Base-by-base conservation (phyloP, 176 grass and related monocot genomes). In the Zea luxurians region DNA sequence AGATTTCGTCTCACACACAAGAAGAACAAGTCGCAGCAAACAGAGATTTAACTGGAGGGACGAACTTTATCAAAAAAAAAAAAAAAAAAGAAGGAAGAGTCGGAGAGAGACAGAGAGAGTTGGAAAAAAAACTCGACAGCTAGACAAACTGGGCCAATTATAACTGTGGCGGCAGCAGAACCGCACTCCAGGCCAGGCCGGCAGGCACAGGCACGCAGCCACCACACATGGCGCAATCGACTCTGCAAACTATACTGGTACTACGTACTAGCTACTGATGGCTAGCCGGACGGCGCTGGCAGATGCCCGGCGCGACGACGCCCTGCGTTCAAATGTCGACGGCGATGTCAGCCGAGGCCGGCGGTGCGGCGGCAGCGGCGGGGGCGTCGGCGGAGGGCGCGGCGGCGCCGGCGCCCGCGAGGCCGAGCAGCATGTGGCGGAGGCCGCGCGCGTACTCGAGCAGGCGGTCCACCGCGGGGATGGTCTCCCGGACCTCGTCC, bases 371-470 rank as follows among this genome's bases (percentile, higher is more conserved):
- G 0, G 50, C 42, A 3, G 66, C 37, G 3, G 88, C 21, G 2
- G 75, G 0, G 5, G 67, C 2, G 38, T 4, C 37, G 10, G 38
- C 35, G 7, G 48, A 10, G 17, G 38, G 63, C 1, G 21, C 48
- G 2, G 6, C n/a, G 54, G 17, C 54, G 17, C 58, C 59, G 27
- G 40, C 64, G 5, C 67, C 71, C 5, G 80, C 73, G 60, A 88
- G 89, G 77, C 88, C 76, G 38, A 95, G 86, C 7, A 95, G 44
- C 89, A 95, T 89, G 68, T 91, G 81, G 17, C 92, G 80, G 43
- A 95, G 73, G 18, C 83, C 84, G 48, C 89, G 84, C 10, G 92
- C 92, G 80, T 95, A 95, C 17, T 95, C 92, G 74, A 95, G 92
- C 40, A 95, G 85, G 77, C 88, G 84, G 72, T 95, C 92, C 2